Conservation (phyloP, 2,329 filamentous ascomycete species). For the Coniochaeta pulveracea region DNA sequence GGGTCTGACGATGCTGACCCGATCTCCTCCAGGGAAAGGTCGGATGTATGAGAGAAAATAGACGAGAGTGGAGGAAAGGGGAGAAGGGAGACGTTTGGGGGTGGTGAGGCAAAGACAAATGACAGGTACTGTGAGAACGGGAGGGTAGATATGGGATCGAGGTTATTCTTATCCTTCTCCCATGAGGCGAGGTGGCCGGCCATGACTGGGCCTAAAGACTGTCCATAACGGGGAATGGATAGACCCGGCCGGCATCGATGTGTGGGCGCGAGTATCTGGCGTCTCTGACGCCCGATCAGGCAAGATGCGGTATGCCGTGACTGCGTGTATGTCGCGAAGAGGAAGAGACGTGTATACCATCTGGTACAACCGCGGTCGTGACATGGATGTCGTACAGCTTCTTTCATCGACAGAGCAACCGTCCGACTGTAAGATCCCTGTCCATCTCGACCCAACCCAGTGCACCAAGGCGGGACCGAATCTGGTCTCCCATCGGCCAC, state of each 20-base stretch:
- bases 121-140: slow-evolving; percentile 12
- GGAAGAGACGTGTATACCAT: too few relatives aligned
- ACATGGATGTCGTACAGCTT: slow-evolving; percentile 2
- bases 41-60: slow-evolving; percentile 7
- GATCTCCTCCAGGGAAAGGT: slow-evolving; percentile 15
- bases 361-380: slow-evolving; percentile 5
- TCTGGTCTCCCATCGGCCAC: slow-evolving; percentile 8
- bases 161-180: slow-evolving; percentile 18
- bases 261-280: slow-evolving; percentile 2
- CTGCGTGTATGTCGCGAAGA: slow-evolving; percentile 7
- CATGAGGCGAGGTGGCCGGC: slow-evolving; percentile 13
- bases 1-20: slow-evolving; percentile 8
- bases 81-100: slow-evolving; percentile 14
- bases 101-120: slow-evolving; percentile 15
- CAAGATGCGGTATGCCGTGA: slow-evolving; percentile 1
- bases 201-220: slow-evolving; percentile 7
- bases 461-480: slow-evolving; percentile 10
- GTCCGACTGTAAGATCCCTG: too few relatives aligned
- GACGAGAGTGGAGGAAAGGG: too few relatives aligned
- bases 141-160: slow-evolving; percentile 8
- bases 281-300: background rate
- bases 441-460: background rate
- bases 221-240: background rate
- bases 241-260: background rate
- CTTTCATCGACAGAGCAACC: too few relatives aligned